Base-by-base conservation (phyloP, 257 asterid species). In the Vinca minor region DNA sequence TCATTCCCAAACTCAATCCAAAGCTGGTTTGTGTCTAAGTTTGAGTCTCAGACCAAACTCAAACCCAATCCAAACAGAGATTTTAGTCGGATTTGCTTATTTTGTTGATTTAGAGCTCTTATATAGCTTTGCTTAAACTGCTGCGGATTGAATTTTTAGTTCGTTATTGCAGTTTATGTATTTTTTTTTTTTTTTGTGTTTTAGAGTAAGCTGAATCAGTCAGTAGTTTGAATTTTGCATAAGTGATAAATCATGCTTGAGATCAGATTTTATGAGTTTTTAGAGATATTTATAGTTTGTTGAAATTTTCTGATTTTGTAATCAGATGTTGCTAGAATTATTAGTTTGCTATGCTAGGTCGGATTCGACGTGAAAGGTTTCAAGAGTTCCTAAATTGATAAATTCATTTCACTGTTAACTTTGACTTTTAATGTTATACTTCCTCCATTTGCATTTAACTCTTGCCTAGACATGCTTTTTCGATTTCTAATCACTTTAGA, bases 251-350 rank as follows among this genome's bases (percentile, higher is more conserved):
- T n/a, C 25, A 26, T 38, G 25, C 58, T 42, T 35, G 54, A 35
- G 31, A 42, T 55, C 23, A 18, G 17, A 14, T 26, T 20, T 6
- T 23, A 8, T 25, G 3, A 9, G 47, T 50, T 55, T n/a, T 63
- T 17, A 32, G 7, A 7, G 45, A 26, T 34, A 25, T 42, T 7
- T 56, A 8, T 14, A 14, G 25, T 54, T 54, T 63, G 29, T 34
- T 50, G 74, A 31, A 20, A 45, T 13, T 0, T 63, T 17, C 21
- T 20, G 34, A 63, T 47, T 47, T 48, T 21, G 34, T n/a, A 28
- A 35, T 52, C 57, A 41, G 68, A 41, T 62, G 57, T 62, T 62
- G 57, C 48, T 62, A 20, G 64, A 64, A 53, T 63, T 36, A 48
- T 39, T 53, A 36, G 32, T 39, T 56, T 44, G 59, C 62, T 36